Evolutionary conservation across 345 rosid genomes (phyloP).

Genomic region (Mangifera indica): DNA sequence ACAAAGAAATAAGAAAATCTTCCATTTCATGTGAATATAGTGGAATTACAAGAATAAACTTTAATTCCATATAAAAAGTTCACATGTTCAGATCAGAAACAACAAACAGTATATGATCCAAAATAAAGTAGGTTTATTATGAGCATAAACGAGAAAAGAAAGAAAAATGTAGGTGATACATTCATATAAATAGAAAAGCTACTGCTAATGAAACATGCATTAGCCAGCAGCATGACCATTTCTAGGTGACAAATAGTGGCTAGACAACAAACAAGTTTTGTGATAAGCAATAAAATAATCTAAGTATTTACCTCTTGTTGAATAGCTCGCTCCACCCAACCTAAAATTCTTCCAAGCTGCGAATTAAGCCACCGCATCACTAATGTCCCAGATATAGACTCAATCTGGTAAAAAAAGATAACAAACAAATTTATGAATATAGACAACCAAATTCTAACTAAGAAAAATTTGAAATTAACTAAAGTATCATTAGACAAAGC

Average conservation of each 20-base stretch:
- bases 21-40: background rate
- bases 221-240: background rate
- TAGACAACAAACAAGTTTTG: background rate
- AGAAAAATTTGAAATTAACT: slow-evolving; percentile 1
- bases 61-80: background rate
- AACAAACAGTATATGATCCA: background rate
- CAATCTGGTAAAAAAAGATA: slow-evolving; percentile 48
- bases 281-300: background rate
- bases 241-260: background rate
- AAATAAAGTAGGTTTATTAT: background rate
- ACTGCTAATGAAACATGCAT: background rate
- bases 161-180: background rate
- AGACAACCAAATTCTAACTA: slow-evolving; percentile 15
- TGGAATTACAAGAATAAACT: background rate
- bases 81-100: background rate
- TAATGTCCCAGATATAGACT: slow-evolving; percentile 85
- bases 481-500: background rate
- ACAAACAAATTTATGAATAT: background rate
- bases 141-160: background rate
- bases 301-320: slow-evolving; percentile 72
- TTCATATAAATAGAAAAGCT: background rate
- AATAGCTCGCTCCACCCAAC: slow-evolving; percentile 94
- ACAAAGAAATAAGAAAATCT: background rate
- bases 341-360: slow-evolving; percentile 80
- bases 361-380: slow-evolving; percentile 95